phyloP scores from a whole-genome alignment of 1,139 yeast species.

The Candida glucosophila region DNA sequence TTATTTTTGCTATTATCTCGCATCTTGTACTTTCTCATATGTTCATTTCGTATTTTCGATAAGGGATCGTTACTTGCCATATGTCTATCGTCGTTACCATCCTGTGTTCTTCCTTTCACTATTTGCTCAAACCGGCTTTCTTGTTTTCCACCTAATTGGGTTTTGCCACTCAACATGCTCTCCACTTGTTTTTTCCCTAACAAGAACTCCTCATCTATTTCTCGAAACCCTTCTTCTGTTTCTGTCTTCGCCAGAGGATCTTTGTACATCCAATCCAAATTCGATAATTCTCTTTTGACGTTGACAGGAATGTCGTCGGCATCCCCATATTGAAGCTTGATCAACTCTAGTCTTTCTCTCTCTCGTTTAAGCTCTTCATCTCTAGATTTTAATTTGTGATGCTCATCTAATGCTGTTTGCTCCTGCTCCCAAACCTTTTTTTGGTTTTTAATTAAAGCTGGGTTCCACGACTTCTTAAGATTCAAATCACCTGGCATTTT shows the following conservation, averaged over 20 bases:
- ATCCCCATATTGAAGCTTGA: conserved; percentile 41
- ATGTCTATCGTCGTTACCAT: conserved; percentile 9
- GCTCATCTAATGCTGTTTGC: conserved; percentile 67
- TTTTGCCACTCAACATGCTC: conserved; percentile 18
- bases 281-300: conserved; percentile 38
- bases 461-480: conserved; percentile 93
- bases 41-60: conserved; percentile 36
- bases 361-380: conserved; percentile 60
- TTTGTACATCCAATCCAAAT: conserved; percentile 84
- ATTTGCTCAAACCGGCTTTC: conserved; percentile 10
- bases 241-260: conserved; percentile 18
- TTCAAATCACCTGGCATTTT: conserved; percentile 73
- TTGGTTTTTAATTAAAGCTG: conserved; percentile 77
- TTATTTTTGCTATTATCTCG: no score
- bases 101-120: conserved; percentile 8
- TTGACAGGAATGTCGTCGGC: conserved; percentile 22
- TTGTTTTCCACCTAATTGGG: conserved; percentile 7
- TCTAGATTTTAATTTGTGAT: conserved; percentile 55
- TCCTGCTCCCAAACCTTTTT: conserved; percentile 81
- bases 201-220: conserved; percentile 26
- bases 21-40: conserved; percentile 15
- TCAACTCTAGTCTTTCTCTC: conserved; percentile 52
- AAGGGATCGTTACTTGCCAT: conserved; percentile 65
- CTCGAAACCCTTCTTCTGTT: conserved; percentile 19
- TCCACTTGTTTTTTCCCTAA: conserved; percentile 28